A percentile compares a stretch with the other conserved stretches of the same genome.
Conservation (phyloP, 495 filamentous ascomycete species). For the Hypomontagnella submonticulosa region DNA sequence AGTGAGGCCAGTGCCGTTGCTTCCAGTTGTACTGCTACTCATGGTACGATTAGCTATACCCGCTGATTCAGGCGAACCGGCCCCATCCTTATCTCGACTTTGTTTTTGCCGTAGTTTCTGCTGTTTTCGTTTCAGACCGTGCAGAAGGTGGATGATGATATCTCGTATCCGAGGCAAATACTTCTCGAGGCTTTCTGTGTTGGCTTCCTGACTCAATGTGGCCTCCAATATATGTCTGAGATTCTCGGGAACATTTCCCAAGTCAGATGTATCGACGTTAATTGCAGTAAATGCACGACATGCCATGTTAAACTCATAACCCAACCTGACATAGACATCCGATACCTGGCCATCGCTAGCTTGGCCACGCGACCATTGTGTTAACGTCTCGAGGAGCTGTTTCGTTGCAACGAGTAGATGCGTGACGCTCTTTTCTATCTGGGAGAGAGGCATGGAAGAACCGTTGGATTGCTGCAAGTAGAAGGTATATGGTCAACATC, state of each 20-base stretch:
- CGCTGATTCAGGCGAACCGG: constrained; percentile 53
- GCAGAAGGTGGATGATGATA: constrained; percentile 96
- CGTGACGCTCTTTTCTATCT: constrained; percentile 98
- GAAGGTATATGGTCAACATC: constrained; percentile 23
- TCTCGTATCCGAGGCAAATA: constrained; percentile 94
- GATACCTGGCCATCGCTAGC: constrained; percentile 95
- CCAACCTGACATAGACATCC: constrained; percentile 95
- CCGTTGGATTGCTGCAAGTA: constrained; percentile 55
- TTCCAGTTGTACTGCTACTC: constrained; percentile 73
- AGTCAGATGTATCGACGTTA: constrained; percentile 90
- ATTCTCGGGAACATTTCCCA: constrained; percentile 94
- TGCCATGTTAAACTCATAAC: constrained; percentile 98
- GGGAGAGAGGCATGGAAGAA: constrained; percentile 70
- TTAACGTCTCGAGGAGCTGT: constrained; percentile 95
- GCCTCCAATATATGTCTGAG: constrained; percentile 92
- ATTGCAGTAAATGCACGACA: constrained; percentile 96
- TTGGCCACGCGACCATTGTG: constrained; percentile 92
- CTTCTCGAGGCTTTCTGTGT: constrained; percentile 86
- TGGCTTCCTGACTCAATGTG: constrained; percentile 96
- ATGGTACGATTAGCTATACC: constrained; percentile 64
- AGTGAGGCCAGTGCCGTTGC: constrained; percentile 69
- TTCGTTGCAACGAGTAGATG: constrained; percentile 98
- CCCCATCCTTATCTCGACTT: constrained; percentile 71
- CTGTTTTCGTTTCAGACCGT: constrained; percentile 96
- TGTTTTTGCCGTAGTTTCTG: constrained; percentile 86